Evolutionary conservation across 441 rosid genomes (phyloP).

Genomic region (Populus tomentosa): DNA sequence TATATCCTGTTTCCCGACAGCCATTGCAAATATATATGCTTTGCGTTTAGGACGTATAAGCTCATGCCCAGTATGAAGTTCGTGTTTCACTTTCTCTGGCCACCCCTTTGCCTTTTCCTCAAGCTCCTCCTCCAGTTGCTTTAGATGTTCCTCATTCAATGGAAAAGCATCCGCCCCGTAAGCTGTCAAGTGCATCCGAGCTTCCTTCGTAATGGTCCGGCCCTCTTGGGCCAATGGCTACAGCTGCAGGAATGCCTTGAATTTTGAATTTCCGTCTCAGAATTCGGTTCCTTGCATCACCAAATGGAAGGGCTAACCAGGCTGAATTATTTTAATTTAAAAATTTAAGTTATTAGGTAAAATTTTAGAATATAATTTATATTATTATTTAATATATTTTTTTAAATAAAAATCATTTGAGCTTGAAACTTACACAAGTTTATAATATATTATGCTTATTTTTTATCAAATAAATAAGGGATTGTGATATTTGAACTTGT

Average conservation of each 20-base stretch:
- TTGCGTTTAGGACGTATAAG: constrained; percentile 15
- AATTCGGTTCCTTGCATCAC: constrained; percentile 16
- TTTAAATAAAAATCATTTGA: too few species aligned
- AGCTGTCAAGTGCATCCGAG: constrained; percentile 8
- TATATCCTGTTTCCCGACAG: constrained; percentile 16
- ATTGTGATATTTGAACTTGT: too few species aligned
- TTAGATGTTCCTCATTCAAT: constrained; percentile 22
- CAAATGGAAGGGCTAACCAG: constrained; percentile 38
- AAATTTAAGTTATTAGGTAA: too few species aligned
- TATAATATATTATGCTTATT: too few species aligned
- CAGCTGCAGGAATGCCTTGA: constrained; percentile 27
- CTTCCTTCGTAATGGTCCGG: constrained; percentile 21
- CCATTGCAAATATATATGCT: constrained; percentile 7
- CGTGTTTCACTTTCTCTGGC: constrained; percentile 29
- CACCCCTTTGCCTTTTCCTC: constrained; percentile 29
- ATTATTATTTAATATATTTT: too few species aligned
- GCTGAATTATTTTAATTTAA: constrained; percentile 6
- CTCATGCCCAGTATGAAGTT: constrained; percentile 23
- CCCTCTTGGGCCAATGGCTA: constrained; percentile 32
- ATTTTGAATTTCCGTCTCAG: constrained; percentile 25
- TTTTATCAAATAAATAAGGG: too few species aligned
- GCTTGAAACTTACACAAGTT: too few species aligned
- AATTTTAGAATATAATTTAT: too few species aligned
- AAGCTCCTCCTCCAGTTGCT: constrained; percentile 14
- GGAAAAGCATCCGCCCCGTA: constrained; percentile 35